Evolutionary conservation across 2,329 filamentous ascomycete genomes (phyloP).

Genomic region (Penicillium sumatraense): DNA sequence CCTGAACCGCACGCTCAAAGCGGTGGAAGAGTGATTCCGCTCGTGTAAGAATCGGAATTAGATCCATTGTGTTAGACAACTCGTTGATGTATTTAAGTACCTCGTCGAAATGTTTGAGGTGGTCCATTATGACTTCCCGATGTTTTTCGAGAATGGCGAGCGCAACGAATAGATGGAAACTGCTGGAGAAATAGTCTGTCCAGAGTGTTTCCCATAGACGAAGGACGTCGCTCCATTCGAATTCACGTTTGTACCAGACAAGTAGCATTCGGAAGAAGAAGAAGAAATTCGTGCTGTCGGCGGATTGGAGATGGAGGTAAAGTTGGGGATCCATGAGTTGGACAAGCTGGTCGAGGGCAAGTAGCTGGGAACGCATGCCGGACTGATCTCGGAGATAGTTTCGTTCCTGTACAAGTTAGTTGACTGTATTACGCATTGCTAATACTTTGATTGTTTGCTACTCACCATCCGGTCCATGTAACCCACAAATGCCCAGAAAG

Average conservation of each 20-base stretch:
- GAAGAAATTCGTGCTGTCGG: constrained; percentile 98
- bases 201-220: constrained; percentile 90
- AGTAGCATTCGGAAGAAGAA: constrained; percentile 99
- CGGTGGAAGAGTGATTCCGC: constrained; percentile 87
- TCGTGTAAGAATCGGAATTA: constrained; percentile 81
- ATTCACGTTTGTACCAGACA: constrained; percentile 99
- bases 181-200: constrained; percentile 88
- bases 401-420: constrained; percentile 62
- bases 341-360: constrained; percentile 90
- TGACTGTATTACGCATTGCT: background rate
- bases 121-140: constrained; percentile 92
- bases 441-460: no score
- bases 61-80: constrained; percentile 88
- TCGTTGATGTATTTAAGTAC: constrained; percentile 98
- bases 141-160: constrained; percentile 95
- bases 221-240: constrained; percentile 84
- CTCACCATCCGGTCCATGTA: constrained; percentile 93
- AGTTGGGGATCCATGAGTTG: constrained; percentile 96
- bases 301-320: constrained; percentile 84
- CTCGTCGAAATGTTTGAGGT: constrained; percentile 93
- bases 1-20: constrained; percentile 86
- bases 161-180: constrained; percentile 93
- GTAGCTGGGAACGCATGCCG: constrained; percentile 90
- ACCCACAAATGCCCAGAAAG: constrained; percentile 93
- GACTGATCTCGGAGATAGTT: constrained; percentile 96